Evolutionary conservation across 257 asterid genomes (phyloP).

Genomic region (Fraxinus quadrangulata): DNA sequence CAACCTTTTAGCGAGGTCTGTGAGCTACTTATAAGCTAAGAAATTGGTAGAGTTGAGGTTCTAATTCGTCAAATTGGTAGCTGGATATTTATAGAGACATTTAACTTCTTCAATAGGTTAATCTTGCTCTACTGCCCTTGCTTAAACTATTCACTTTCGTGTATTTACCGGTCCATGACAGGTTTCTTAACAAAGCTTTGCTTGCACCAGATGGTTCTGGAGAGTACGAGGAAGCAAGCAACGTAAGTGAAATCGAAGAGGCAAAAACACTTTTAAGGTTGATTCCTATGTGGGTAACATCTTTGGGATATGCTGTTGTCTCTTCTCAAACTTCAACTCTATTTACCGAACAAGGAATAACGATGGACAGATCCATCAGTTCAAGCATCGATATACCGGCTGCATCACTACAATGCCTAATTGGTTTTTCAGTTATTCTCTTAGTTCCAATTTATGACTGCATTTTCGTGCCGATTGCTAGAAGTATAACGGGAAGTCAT

Average conservation of each 20-base stretch:
- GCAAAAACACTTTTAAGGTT: slow-evolving; percentile 38
- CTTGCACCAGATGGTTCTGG: slow-evolving; percentile 18
- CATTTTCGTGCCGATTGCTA: slow-evolving; percentile 41
- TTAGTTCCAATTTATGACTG: slow-evolving; percentile 44
- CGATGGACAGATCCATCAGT: slow-evolving; percentile 36
- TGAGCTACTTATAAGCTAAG: too few species aligned
- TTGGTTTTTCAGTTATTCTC: slow-evolving; percentile 26
- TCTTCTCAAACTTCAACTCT: slow-evolving; percentile 35
- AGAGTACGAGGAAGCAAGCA: slow-evolving; percentile 4
- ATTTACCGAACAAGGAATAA: slow-evolving; percentile 41
- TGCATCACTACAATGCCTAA: slow-evolving; percentile 37
- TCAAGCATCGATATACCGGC: slow-evolving; percentile 35
- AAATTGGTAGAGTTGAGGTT: too few species aligned
- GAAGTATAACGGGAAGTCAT: slow-evolving; percentile 45
- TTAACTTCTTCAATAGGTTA: too few species aligned
- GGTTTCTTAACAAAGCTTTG: slow-evolving; percentile 36
- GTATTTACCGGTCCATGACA: neutral
- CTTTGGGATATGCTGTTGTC: slow-evolving; percentile 33
- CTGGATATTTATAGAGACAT: too few species aligned
- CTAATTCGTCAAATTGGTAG: too few species aligned
- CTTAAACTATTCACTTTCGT: too few species aligned
- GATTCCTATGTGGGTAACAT: slow-evolving; percentile 37
- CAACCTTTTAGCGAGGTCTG: too few species aligned
- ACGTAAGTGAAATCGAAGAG: slow-evolving; percentile 29
- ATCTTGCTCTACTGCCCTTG: too few species aligned